These are phyloP conservation scores for Isochrysis galbana DNA, from an alignment of 78 protist genomes.

Conservation along the genomic window DNA sequence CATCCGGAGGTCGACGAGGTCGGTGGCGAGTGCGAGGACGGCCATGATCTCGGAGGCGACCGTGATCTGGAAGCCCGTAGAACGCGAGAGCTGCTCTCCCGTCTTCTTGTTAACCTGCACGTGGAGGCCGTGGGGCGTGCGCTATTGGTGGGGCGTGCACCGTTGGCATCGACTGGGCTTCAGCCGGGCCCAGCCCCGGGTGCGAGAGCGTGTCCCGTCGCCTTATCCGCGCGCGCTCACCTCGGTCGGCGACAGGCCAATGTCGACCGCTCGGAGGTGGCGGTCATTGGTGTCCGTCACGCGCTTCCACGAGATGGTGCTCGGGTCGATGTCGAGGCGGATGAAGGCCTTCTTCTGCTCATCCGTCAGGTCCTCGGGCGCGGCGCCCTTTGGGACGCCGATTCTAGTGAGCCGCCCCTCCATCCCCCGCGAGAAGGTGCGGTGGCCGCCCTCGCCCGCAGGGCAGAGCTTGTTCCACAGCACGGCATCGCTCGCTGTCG, in stretches of 20 bases:
- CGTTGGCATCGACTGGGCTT: too few species aligned
- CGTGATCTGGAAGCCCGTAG: constrained; percentile 90
- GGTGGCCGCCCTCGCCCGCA: background rate
- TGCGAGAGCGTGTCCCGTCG: too few species aligned
- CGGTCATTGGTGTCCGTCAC: constrained; percentile 92
- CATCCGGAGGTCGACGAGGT: constrained; percentile 47
- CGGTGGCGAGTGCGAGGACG: constrained; percentile 59
- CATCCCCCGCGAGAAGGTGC: background rate
- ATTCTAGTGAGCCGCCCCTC: background rate
- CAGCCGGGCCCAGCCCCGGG: too few species aligned
- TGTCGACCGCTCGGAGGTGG: constrained; percentile 84
- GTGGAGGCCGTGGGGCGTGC: too few species aligned
- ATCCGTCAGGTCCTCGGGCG: constrained; percentile 75
- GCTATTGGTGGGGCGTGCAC: too few species aligned
- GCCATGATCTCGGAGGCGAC: constrained; percentile 99
- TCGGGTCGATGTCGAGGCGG: constrained; percentile 91
- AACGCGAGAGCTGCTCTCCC: background rate
- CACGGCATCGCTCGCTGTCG: background rate
- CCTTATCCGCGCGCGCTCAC: constrained; percentile 38
- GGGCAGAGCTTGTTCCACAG: background rate
- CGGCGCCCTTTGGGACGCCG: constrained; percentile 35
- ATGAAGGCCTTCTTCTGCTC: constrained; percentile 62
- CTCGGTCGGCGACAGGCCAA: constrained; percentile 90
- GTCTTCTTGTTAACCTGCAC: background rate
- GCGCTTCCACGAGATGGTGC: constrained; percentile 92